Conservation (phyloP, 2,329 filamentous ascomycete genomes). For the Dothideomycetes sp. region DNA sequence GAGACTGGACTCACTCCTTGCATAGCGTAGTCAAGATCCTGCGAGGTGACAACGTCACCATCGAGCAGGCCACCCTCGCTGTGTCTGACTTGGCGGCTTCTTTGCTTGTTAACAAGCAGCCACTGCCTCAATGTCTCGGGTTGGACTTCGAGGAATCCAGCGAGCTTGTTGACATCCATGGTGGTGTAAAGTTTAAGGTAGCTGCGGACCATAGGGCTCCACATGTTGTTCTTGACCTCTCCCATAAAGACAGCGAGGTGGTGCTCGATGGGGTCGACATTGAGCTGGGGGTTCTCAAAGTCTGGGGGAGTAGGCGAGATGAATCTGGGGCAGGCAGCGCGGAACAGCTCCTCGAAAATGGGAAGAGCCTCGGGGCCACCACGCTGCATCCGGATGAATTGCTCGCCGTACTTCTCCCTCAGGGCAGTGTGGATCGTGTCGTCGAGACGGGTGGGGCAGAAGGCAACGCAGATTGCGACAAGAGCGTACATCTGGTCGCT, state of each 20-base stretch:
- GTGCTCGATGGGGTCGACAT: conserved; percentile 95
- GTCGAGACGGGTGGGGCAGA: conserved; percentile 92
- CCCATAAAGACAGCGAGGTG: conserved; percentile 98
- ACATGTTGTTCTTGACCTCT: conserved; percentile 99
- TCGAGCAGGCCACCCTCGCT: conserved; percentile 81
- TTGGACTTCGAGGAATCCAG: conserved; percentile 92
- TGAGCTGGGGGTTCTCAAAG: conserved; percentile 92
- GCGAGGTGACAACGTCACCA: conserved; percentile 84
- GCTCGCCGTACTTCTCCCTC: conserved; percentile 97
- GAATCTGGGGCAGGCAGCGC: conserved; percentile 96
- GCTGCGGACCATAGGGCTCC: conserved; percentile 92
- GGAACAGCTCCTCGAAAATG: conserved; percentile 97
- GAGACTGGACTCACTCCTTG: conserved; percentile 59
- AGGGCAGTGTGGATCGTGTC: conserved; percentile 98
- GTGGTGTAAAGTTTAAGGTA: conserved; percentile 99
- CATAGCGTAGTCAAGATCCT: conserved; percentile 93
- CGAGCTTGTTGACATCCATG: conserved; percentile 97
- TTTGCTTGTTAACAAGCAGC: conserved; percentile 96
- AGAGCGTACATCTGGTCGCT: conserved; percentile 99
- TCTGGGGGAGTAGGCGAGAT: conserved; percentile 95
- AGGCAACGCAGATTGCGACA: conserved; percentile 96
- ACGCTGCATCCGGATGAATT: conserved; percentile 91
- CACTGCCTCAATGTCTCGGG: conserved; percentile 91
- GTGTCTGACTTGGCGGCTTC: conserved; percentile 93
- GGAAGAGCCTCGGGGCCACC: conserved; percentile 91